Evolutionary conservation across 345 rosid species (phyloP).

Genomic region (Luvunga scandens): DNA sequence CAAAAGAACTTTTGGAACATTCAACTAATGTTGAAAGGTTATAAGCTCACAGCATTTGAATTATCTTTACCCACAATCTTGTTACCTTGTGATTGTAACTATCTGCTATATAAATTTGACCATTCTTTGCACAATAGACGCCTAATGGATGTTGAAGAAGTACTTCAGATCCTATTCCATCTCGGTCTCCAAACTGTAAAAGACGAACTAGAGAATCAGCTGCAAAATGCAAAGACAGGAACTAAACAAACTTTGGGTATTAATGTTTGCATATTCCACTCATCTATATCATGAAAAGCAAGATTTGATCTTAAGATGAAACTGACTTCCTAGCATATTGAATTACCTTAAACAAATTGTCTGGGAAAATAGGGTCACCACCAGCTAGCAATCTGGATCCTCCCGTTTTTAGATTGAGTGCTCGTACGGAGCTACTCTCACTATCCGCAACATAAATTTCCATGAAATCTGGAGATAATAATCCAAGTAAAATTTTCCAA

Average conservation of each 20-base stretch:
- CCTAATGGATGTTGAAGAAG: conserved; percentile 96
- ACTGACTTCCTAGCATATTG: neutral
- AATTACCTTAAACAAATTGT: conserved; percentile 80
- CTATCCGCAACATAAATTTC: conserved; percentile 88
- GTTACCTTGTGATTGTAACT: conserved; percentile 94
- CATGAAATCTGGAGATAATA: conserved; percentile 43
- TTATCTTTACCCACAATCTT: neutral
- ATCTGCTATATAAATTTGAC: conserved; percentile 79
- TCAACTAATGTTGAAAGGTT: neutral
- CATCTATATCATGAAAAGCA: neutral
- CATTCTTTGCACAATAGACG: conserved; percentile 63
- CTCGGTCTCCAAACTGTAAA: conserved; percentile 87
- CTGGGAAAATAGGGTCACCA: conserved; percentile 80
- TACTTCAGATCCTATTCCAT: conserved; percentile 86
- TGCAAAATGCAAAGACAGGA: neutral
- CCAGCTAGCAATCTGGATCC: conserved; percentile 87
- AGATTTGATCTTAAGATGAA: neutral
- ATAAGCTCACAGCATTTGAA: neutral
- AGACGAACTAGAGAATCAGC: neutral
- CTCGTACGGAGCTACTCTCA: conserved; percentile 94
- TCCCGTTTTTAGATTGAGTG: conserved; percentile 76
- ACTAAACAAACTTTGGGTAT: neutral
- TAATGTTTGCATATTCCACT: neutral
- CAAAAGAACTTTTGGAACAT: neutral
- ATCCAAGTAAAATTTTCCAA: conserved; percentile 6